Base-by-base conservation (phyloP, 441 rosid genomes). In the Pelargonium fulgidum region DNA sequence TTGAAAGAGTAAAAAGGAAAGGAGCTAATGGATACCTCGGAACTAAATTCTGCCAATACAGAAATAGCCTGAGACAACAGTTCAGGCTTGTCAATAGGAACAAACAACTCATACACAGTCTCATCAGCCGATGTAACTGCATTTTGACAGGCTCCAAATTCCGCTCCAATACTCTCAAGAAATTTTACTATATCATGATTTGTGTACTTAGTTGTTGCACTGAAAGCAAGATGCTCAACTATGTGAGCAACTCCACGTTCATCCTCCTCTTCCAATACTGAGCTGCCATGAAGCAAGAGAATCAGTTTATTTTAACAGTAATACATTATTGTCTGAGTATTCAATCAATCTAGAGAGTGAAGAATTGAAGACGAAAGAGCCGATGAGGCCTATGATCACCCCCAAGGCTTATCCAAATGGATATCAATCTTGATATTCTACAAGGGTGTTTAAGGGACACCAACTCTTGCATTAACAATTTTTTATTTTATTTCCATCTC, bases 121-220 rank as follows among this genome's bases (percentile, higher is more conserved):
- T 93, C 96, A 71, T 89, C 98, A 62, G 94, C 79, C 11, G 97
- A 87, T 8, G 98, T 93, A 66, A 85, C 85, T 13, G 94, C 98
- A 83, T 93, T 93, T 71, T 93, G 98, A 80, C 98, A 89, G n/a
- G 98, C 96, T 33, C 98, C 98, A 67, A 93, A 90, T 77, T 93
- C 97, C 3, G 98, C 97, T 64, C 98, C 98, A 20, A 90, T 79
- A 74, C 98, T 93, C 81, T 90, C 98, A n/a, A 93, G 85, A 80
- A 93, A 93, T 79, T 86, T 93, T 64, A 93, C 86, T 20, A 93
- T 90, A 70, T 90, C 98, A 62, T 90, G 98, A 84, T 93, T 93
- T 68, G 92, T 85, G 64, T 89, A 90, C 41, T 79, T 90, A 47
- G 80, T 78, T 4, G 98, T 93, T 19, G 98, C 96, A 77, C 98